Conservation (phyloP, 1,284 basidiomycete species). For the Fistulina hepatica region DNA sequence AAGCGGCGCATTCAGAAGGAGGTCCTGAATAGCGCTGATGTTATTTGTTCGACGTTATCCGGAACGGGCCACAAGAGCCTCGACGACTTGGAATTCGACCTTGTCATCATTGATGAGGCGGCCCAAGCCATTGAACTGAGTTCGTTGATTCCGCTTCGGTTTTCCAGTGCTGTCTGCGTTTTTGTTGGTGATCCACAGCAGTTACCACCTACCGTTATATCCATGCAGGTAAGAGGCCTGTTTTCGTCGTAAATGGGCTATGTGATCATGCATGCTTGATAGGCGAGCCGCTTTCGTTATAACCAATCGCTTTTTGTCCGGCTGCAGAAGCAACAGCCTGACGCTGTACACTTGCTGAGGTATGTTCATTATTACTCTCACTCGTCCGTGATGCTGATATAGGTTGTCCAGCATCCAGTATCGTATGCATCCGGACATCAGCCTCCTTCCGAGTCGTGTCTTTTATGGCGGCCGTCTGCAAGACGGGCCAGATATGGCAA, state of each 20-base stretch:
- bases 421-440: slow-evolving; percentile 98
- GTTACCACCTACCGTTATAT: slow-evolving; percentile 93
- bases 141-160: slow-evolving; percentile 94
- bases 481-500: slow-evolving; percentile 85
- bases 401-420: slow-evolving; percentile 79
- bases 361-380: slow-evolving; percentile 23
- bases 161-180: slow-evolving; percentile 75
- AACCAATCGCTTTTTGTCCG: slow-evolving; percentile 93
- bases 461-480: slow-evolving; percentile 81
- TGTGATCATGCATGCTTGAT: slow-evolving; percentile 1
- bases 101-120: slow-evolving; percentile 97
- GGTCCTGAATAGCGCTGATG: slow-evolving; percentile 80
- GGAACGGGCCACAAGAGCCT: slow-evolving; percentile 88
- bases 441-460: slow-evolving; percentile 75
- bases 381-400: slow-evolving; percentile 7
- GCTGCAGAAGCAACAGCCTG: slow-evolving; percentile 68
- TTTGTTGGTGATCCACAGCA: slow-evolving; percentile 99
- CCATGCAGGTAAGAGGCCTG: slow-evolving; percentile 46
- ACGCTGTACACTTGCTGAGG: slow-evolving; percentile 87
- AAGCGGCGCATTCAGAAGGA: slow-evolving; percentile 65
- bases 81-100: slow-evolving; percentile 82
- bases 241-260: neutral
- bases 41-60: slow-evolving; percentile 91
- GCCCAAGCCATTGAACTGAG: slow-evolving; percentile 96
- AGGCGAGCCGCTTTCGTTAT: slow-evolving; percentile 75